A percentile compares a stretch with the other conserved stretches of the same genome.
Evolutionary conservation across 164 flowering plant species (phyloP).

Genomic region (Annona squamosa): DNA sequence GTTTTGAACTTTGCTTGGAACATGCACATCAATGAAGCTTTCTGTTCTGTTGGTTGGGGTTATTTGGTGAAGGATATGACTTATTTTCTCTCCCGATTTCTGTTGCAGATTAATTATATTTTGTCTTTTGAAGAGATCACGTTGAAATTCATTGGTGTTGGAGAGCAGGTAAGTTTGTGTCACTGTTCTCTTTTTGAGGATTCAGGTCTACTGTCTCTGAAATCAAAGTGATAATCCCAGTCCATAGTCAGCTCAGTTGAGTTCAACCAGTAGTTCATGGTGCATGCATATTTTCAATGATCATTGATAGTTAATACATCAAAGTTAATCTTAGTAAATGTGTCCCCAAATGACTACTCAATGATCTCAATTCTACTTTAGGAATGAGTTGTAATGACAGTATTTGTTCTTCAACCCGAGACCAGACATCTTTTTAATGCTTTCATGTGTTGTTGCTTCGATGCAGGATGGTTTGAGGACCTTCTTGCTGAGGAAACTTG

Average conservation of each 20-base stretch:
- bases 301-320: no score
- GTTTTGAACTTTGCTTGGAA: no score
- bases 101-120: conserved; percentile 72
- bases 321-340: no score
- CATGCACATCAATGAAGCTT: background rate
- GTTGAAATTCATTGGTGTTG: conserved; percentile 74
- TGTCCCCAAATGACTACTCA: no score
- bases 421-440: background rate
- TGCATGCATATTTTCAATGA: no score
- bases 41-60: background rate
- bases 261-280: no score
- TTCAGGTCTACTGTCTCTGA: no score
- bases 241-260: no score
- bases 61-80: background rate
- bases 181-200: background rate
- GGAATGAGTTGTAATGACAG: background rate
- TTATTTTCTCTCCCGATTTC: background rate
- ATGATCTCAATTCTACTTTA: background rate
- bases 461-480: conserved; percentile 95
- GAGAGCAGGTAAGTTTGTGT: conserved; percentile 64
- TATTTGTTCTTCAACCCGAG: background rate
- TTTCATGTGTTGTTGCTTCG: conserved; percentile 7
- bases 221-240: no score
- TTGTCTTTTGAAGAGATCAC: conserved; percentile 96
- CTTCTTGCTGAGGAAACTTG: conserved; percentile 84